Evolutionary conservation across 306 rosid species (phyloP), one percentile per base, ranked within the genome.

Genomic region (Biancaea sappan): DNA sequence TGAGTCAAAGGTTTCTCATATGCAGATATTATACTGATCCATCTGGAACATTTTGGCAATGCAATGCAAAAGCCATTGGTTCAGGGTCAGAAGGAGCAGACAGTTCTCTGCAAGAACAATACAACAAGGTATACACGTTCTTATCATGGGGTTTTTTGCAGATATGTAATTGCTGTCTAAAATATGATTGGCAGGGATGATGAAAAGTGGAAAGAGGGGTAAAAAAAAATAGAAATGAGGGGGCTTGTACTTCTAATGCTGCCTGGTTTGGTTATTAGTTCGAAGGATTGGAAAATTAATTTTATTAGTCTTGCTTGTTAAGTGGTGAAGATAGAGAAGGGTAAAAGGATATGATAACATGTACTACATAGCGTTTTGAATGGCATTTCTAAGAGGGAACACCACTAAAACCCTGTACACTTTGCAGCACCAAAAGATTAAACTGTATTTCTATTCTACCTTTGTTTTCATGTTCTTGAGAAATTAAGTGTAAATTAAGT

Each of bases 21-120:
- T 84, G 84, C 84, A 94, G 98, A 65, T 94, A 91, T 82, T 83
- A 91, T 64, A 94, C 98, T 21, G 98, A 94, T 86, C 98, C 98
- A 44, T 94, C 98, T 69, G 99, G 99, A 77, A 94, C 99, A 18
- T 94, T 94, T 78, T 94, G 99, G 99, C 99, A 94, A 88, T 94
- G 99, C 95, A 88, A 87, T 80, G 99, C 91, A 64, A 94, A 94
- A 80, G 99, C 99, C 71, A 94, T 94, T 66, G 99, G 99, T 24
- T 94, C 99, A 19, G 99, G 99, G 51, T 94, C 97, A 2, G 99
- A 94, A 86, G 99, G 97, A 29, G 99, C 99, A 19, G 99, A 94
- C 74, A 94, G 96, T 77, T 91, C 99, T 79, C 92, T 94, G 77
- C 99, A 94, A 81, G 99, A 94, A 84, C 99, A 94, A 68, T 94